Percentiles rank a stretch among this genome's conserved stretches.
phyloP scores from a whole-genome alignment of 306 rosid genomes.

The Trichosanthes truncata region DNA sequence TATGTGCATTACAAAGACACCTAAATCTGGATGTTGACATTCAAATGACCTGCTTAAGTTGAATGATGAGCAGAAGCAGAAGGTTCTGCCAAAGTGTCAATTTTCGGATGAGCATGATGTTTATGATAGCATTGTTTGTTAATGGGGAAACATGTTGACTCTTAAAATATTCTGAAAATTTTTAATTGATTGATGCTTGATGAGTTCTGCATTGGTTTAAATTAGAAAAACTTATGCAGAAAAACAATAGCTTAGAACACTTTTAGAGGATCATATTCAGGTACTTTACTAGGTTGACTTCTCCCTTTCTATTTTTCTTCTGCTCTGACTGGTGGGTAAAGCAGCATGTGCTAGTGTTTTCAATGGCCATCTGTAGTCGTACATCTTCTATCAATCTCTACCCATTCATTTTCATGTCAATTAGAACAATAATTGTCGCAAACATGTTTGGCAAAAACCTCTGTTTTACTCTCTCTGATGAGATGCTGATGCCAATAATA shows the following conservation, averaged over 20 bases:
- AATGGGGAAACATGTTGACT: not conserved
- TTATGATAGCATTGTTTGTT: not conserved
- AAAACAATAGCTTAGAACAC: not conserved
- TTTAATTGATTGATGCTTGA: not conserved
- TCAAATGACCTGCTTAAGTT: not conserved
- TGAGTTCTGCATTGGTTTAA: not conserved
- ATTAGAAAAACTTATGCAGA: not conserved
- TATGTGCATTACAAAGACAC: not conserved
- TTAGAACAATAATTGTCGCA: not conserved
- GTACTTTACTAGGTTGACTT: not conserved
- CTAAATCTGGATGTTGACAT: constrained; percentile 5
- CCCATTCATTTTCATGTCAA: not conserved
- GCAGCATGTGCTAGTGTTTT: not conserved
- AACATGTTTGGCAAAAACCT: not conserved
- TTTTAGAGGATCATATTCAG: not conserved
- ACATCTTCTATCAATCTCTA: not conserved
- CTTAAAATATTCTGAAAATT: not conserved
- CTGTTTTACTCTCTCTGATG: not conserved
- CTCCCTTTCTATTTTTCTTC: not conserved
- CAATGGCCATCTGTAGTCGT: not conserved
- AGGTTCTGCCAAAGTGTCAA: constrained; percentile 2
- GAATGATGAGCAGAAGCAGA: constrained; percentile 6
- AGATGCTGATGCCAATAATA: not conserved
- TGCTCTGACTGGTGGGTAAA: not conserved
- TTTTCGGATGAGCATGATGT: not conserved